Conservation (phyloP, 805 yeast genomes). For the Candida gorgasii region DNA sequence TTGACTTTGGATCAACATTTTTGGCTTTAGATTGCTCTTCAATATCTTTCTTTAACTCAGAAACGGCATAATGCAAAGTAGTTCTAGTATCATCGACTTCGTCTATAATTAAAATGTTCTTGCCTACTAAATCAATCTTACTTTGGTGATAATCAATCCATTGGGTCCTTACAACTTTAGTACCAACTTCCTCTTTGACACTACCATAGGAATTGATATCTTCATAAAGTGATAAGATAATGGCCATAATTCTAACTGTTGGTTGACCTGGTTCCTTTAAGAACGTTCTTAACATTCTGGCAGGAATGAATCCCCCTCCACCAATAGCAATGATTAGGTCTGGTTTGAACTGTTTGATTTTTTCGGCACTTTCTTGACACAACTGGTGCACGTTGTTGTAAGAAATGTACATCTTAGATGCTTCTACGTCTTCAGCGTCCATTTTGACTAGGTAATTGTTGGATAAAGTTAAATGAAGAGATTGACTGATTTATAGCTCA, state of each 20-base stretch:
- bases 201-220: constrained; percentile 65
- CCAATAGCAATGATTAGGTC: constrained; percentile 94
- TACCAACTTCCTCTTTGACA: constrained; percentile 54
- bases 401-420: constrained; percentile 64
- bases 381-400: constrained; percentile 80
- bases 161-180: constrained; percentile 72
- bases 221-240: constrained; percentile 89
- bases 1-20: constrained; percentile 46
- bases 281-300: constrained; percentile 92
- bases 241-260: constrained; percentile 92
- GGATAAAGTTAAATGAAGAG: background rate
- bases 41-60: constrained; percentile 73
- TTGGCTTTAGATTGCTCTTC: constrained; percentile 56
- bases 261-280: constrained; percentile 85
- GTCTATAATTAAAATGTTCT: constrained; percentile 72
- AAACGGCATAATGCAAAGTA: constrained; percentile 75
- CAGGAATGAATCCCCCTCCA: constrained; percentile 98
- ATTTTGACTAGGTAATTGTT: constrained; percentile 1
- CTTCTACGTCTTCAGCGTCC: constrained; percentile 15
- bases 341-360: constrained; percentile 71
- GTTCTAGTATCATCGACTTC: constrained; percentile 89
- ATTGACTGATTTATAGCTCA: background rate
- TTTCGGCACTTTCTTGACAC: constrained; percentile 62
- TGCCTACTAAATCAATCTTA: constrained; percentile 61
- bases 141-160: constrained; percentile 79